Evolutionary conservation across 495 filamentous ascomycete species (phyloP).

Genomic region (Halenospora varia): DNA sequence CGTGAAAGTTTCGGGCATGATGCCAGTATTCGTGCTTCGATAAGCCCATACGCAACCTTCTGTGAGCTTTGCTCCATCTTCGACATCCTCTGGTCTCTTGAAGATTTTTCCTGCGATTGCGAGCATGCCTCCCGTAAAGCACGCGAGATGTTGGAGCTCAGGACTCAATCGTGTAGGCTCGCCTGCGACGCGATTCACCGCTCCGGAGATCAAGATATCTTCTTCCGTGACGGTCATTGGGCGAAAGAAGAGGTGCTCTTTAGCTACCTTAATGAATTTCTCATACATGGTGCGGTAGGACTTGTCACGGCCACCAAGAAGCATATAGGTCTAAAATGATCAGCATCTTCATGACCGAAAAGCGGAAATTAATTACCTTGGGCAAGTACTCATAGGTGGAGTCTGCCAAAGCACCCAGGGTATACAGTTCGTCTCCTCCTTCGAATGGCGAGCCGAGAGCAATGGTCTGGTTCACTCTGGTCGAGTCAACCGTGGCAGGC

Average conservation of each 20-base stretch:
- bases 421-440: conserved; percentile 15
- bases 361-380: conserved; percentile 11
- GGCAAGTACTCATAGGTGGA: conserved; percentile 94
- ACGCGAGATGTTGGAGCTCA: conserved; percentile 52
- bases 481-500: conserved; percentile 46
- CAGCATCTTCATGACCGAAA: neutral
- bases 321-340: conserved; percentile 18
- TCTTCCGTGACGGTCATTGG: conserved; percentile 75
- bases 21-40: conserved; percentile 66
- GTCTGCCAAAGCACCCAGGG: conserved; percentile 36
- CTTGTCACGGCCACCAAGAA: conserved; percentile 16
- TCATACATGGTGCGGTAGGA: conserved; percentile 23
- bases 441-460: conserved; percentile 7
- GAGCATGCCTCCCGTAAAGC: conserved; percentile 92
- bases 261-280: conserved; percentile 20
- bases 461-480: conserved; percentile 9
- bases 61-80: conserved; percentile 75
- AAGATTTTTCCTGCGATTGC: conserved; percentile 80
- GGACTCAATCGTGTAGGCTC: conserved; percentile 43
- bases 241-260: conserved; percentile 66
- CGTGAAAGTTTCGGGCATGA: conserved; percentile 74
- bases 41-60: conserved; percentile 96
- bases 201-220: conserved; percentile 71
- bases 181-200: conserved; percentile 30
- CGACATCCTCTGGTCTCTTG: conserved; percentile 61